Percentiles rank a stretch among this genome's conserved stretches.
These are phyloP conservation scores for Chenopodium berlandieri DNA, from an alignment of 148 eudicot genomes.

Conservation along the genomic window DNA sequence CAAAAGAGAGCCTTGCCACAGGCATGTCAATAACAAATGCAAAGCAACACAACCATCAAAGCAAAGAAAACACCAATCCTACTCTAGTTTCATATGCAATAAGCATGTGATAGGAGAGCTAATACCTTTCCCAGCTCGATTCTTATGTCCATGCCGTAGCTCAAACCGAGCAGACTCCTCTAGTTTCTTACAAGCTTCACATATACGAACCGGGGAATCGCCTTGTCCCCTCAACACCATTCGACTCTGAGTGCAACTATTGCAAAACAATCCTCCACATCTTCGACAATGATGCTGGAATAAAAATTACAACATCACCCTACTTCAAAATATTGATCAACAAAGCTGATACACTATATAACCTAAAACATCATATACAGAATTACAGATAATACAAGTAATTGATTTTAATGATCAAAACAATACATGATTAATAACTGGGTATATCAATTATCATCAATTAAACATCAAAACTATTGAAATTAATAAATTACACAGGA, in stretches of 20 bases:
- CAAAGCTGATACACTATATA: too few relatives aligned
- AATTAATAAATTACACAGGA: not conserved
- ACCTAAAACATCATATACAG: too few relatives aligned
- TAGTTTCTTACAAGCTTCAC: conserved; percentile 92
- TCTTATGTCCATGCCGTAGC: conserved; percentile 76
- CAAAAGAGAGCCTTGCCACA: not conserved
- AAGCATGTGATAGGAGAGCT: not conserved
- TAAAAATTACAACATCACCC: not conserved
- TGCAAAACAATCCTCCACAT: conserved; percentile 91
- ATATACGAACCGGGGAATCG: conserved; percentile 89
- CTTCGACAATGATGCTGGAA: conserved; percentile 95
- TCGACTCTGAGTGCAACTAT: conserved; percentile 71
- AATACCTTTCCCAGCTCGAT: conserved; percentile 66
- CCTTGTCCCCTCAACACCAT: conserved; percentile 95
- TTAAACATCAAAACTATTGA: not conserved
- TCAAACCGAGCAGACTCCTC: conserved; percentile 95
- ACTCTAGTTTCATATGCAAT: not conserved
- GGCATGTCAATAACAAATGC: not conserved
- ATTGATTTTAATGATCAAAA: too few relatives aligned
- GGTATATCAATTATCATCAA: not conserved
- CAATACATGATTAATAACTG: too few relatives aligned
- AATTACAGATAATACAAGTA: too few relatives aligned
- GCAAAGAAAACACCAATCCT: not conserved
- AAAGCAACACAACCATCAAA: not conserved
- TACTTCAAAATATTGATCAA: not conserved